Percentiles rank a stretch among this genome's conserved stretches.
Conservation (phyloP, 139 green algal genomes). For the Desmodesmus armatus region DNA sequence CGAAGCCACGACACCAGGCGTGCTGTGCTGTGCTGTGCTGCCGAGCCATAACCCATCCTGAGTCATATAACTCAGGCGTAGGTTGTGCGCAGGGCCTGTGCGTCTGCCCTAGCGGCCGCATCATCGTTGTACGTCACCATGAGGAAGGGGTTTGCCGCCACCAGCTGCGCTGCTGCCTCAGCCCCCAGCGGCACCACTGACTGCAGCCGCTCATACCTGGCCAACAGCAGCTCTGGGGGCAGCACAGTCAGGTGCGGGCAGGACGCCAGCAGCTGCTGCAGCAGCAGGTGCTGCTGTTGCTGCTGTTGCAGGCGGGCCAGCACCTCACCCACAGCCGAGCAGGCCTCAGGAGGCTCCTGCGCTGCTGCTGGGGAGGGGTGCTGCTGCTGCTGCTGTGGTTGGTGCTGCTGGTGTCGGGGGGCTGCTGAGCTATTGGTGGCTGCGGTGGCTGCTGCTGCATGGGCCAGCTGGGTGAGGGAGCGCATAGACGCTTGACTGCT, state of each 20-base stretch:
- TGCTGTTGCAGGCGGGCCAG: background rate
- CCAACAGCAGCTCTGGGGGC: background rate
- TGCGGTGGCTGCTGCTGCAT: background rate
- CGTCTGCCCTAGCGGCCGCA: background rate
- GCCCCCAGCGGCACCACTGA: background rate
- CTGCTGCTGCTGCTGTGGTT: background rate
- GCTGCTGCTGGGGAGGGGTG: background rate
- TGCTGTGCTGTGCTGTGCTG: too few relatives aligned
- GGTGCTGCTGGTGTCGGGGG: too few relatives aligned
- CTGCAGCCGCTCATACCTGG: background rate
- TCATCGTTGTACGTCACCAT: background rate
- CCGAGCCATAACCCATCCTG: too few relatives aligned
- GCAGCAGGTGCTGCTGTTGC: background rate
- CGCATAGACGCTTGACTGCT: too few relatives aligned
- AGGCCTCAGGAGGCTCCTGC: background rate
- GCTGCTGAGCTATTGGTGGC: too few relatives aligned
- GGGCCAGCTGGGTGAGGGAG: background rate
- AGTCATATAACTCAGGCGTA: too few relatives aligned
- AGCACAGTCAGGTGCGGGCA: background rate
- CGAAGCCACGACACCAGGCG: too few relatives aligned
- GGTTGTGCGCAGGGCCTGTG: too few relatives aligned
- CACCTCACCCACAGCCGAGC: background rate
- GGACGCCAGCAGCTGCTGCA: constrained; percentile 1
- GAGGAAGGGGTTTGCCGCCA: background rate
- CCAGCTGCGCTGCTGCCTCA: background rate